phyloP scores from a whole-genome alignment of 257 asterid genomes.

The Fraxinus pennsylvanica region DNA sequence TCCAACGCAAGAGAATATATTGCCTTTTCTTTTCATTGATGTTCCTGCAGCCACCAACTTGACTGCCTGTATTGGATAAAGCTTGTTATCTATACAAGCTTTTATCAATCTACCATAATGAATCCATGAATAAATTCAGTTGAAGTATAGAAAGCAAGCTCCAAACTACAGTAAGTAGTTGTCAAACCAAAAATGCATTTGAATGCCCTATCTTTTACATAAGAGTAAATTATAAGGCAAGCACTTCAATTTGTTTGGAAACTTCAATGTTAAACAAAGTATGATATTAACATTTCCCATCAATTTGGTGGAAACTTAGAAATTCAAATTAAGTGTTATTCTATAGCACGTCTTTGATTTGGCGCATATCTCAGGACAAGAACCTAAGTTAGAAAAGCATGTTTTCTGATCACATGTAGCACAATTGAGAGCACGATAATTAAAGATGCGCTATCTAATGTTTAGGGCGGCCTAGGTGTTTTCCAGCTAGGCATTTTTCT shows the following conservation, averaged over 20 bases:
- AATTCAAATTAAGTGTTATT: constrained; percentile 16
- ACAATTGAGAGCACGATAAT: background rate
- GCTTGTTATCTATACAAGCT: background rate
- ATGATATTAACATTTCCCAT: constrained; percentile 29
- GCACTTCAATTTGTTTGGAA: constrained; percentile 19
- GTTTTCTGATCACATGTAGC: constrained; percentile 1
- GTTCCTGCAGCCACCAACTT: constrained; percentile 82
- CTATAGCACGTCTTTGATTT: constrained; percentile 5
- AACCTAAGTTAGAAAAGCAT: constrained; percentile 10
- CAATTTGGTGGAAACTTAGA: constrained; percentile 37
- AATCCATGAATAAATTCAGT: background rate
- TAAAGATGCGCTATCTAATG: background rate
- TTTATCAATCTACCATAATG: background rate
- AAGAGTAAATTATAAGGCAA: constrained; percentile 39
- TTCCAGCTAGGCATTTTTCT: background rate
- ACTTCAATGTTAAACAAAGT: constrained; percentile 26
- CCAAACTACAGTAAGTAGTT: background rate
- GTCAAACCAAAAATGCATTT: constrained; percentile 10
- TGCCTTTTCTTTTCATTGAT: constrained; percentile 53
- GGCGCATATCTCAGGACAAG: background rate
- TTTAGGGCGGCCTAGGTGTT: background rate
- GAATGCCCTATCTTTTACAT: constrained; percentile 9
- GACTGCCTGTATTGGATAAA: constrained; percentile 66
- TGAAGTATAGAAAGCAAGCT: background rate
- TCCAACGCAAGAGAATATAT: constrained; percentile 68